Evolutionary conservation across 2,329 filamentous ascomycete species (phyloP).

Genomic region (Epichloe hybrida): DNA sequence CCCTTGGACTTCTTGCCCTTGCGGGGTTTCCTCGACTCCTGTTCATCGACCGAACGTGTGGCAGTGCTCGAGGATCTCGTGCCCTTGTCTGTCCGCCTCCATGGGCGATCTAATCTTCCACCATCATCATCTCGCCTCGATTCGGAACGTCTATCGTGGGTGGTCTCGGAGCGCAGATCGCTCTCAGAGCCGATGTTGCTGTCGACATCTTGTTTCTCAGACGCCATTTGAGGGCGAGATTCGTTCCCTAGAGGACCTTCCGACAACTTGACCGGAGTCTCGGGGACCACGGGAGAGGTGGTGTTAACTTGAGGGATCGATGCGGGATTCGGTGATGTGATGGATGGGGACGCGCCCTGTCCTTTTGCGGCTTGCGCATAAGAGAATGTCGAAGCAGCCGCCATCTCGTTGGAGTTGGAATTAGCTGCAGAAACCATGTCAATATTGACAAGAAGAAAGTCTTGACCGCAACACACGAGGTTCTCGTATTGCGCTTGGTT

Average conservation of each 20-base stretch:
- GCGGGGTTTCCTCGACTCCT: constrained; percentile 29
- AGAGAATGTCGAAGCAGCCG: constrained; percentile 56
- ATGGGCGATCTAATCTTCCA: constrained; percentile 24
- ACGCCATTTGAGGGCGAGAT: constrained; percentile 6
- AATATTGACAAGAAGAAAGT: background rate
- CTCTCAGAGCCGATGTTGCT: constrained; percentile 24
- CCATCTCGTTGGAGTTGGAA: constrained; percentile 30
- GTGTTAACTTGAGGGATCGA: constrained; percentile 14
- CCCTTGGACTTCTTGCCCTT: constrained; percentile 49
- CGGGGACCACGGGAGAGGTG: constrained; percentile 13
- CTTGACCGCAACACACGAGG: background rate
- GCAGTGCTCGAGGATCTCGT: constrained; percentile 49
- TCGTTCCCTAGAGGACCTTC: constrained; percentile 14
- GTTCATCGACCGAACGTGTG: constrained; percentile 53
- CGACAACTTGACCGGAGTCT: constrained; percentile 13
- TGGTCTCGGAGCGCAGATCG: constrained; percentile 22
- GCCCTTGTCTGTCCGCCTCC: constrained; percentile 31
- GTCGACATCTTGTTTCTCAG: constrained; percentile 22
- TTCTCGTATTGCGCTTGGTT: constrained; percentile 2
- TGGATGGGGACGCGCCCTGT: constrained; percentile 32
- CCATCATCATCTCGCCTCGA: constrained; percentile 25
- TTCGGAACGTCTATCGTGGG: constrained; percentile 19
- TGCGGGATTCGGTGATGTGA: constrained; percentile 12
- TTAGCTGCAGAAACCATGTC: constrained; percentile 14
- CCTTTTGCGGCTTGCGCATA: constrained; percentile 91